A percentile compares a stretch with the other conserved stretches of the same genome.
phyloP scores from a whole-genome alignment of 1,284 basidiomycete species.

The Fomitopsis pinicola region DNA sequence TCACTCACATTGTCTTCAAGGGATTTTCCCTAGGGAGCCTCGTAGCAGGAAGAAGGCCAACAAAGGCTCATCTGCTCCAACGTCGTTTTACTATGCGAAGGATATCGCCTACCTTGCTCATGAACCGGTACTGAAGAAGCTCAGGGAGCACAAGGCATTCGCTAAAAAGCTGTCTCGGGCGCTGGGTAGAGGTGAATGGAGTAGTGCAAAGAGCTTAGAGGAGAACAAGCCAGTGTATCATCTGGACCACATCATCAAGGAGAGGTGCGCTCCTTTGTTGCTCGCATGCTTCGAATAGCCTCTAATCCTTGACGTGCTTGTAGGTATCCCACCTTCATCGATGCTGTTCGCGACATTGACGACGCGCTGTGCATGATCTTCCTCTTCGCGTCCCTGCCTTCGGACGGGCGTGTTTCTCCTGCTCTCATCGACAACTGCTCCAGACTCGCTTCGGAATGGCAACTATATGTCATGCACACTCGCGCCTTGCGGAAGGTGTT shows the following conservation, averaged over 20 bases:
- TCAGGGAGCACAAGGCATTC: constrained; percentile 97
- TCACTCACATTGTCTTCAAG: constrained; percentile 35
- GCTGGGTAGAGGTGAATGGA: constrained; percentile 93
- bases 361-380: constrained; percentile 96
- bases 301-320: constrained; percentile 6
- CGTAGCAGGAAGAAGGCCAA: constrained; percentile 92
- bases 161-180: constrained; percentile 96
- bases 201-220: constrained; percentile 90
- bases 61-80: constrained; percentile 95
- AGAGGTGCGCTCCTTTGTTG: constrained; percentile 57
- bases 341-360: constrained; percentile 94
- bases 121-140: constrained; percentile 93
- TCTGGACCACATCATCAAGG: constrained; percentile 97
- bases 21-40: constrained; percentile 97
- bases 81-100: constrained; percentile 98
- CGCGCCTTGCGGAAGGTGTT: constrained; percentile 88
- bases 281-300: neutral
- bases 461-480: constrained; percentile 92
- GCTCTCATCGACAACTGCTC: constrained; percentile 90
- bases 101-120: constrained; percentile 98
- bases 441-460: constrained; percentile 89
- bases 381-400: constrained; percentile 88
- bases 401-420: constrained; percentile 76
- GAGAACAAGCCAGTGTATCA: constrained; percentile 87
- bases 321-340: constrained; percentile 96